Conservation (phyloP, 345 rosid genomes). For the Euphorbia tirucalli region DNA sequence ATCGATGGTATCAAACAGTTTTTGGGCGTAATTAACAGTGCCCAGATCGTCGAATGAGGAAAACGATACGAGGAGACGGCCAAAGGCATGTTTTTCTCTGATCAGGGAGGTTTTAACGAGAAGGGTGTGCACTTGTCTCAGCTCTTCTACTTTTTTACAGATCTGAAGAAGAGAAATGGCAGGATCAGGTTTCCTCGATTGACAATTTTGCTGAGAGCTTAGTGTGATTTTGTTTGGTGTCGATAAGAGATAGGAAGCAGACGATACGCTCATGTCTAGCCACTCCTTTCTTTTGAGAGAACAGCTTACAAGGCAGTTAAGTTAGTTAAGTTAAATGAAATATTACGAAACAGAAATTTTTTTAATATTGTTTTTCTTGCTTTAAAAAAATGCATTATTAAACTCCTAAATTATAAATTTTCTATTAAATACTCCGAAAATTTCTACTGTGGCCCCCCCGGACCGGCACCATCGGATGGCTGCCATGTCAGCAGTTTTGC, state of each 20-base stretch:
- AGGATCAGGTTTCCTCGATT: conserved; percentile 12
- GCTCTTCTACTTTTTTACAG: conserved; percentile 15
- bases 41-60: conserved; percentile 5
- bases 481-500: too few relatives aligned
- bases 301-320: background rate
- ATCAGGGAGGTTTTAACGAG: conserved; percentile 26
- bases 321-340: background rate
- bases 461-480: too few relatives aligned
- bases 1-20: conserved; percentile 4
- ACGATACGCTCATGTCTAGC: conserved; percentile 12
- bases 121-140: conserved; percentile 16
- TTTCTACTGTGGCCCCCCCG: too few relatives aligned
- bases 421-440: too few relatives aligned
- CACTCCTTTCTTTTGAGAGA: background rate
- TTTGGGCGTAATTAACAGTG: conserved; percentile 21
- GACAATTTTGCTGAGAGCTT: background rate
- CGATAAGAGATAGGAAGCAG: conserved; percentile 8
- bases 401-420: too few relatives aligned
- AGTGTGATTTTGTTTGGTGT: conserved; percentile 4
- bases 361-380: background rate
- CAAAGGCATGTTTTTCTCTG: conserved; percentile 23
- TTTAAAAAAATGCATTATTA: too few relatives aligned
- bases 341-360: background rate
- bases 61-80: conserved; percentile 21
- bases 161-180: conserved; percentile 19